These are phyloP conservation scores for Ophiostoma triangulosporum DNA, from an alignment of 2,329 filamentous ascomycete species.

Conservation along the genomic window DNA sequence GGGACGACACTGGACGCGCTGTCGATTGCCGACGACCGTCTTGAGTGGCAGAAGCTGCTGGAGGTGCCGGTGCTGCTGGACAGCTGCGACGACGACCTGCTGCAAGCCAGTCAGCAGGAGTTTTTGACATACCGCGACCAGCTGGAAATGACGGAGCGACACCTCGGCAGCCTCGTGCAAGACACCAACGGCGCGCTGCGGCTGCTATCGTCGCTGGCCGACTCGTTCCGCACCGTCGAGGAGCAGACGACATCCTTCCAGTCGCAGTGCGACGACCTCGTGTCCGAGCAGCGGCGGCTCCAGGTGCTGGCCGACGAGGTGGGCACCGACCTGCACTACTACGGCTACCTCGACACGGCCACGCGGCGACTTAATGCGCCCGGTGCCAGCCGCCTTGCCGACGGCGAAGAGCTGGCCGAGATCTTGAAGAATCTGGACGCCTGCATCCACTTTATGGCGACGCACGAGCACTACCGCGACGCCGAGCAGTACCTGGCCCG, in stretches of 20 bases:
- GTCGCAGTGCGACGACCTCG: constrained; percentile 76
- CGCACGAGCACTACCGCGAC: constrained; percentile 68
- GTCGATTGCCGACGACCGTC: constrained; percentile 21
- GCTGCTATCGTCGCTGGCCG: constrained; percentile 64
- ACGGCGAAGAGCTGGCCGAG: constrained; percentile 71
- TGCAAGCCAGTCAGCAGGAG: constrained; percentile 72
- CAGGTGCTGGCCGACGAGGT: constrained; percentile 71
- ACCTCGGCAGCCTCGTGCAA: constrained; percentile 64
- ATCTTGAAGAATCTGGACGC: constrained; percentile 80
- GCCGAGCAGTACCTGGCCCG: constrained; percentile 76
- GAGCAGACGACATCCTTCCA: constrained; percentile 87
- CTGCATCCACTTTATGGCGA: constrained; percentile 83
- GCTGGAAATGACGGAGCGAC: constrained; percentile 60
- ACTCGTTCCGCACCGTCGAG: constrained; percentile 79
- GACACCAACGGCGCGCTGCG: constrained; percentile 66
- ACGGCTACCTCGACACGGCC: constrained; percentile 82
- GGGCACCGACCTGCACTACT: constrained; percentile 83
- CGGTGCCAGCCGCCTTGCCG: constrained; percentile 73
- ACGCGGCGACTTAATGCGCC: constrained; percentile 85
- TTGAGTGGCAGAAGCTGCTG: constrained; percentile 10
- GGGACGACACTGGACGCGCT: constrained; percentile 39
- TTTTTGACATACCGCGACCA: constrained; percentile 59
- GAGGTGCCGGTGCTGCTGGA: constrained; percentile 28
- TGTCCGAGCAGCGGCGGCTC: constrained; percentile 68
- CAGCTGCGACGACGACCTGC: constrained; percentile 52